Evolutionary conservation across 495 filamentous ascomycete species (phyloP).

Genomic region (Aspergillus conjunctus): DNA sequence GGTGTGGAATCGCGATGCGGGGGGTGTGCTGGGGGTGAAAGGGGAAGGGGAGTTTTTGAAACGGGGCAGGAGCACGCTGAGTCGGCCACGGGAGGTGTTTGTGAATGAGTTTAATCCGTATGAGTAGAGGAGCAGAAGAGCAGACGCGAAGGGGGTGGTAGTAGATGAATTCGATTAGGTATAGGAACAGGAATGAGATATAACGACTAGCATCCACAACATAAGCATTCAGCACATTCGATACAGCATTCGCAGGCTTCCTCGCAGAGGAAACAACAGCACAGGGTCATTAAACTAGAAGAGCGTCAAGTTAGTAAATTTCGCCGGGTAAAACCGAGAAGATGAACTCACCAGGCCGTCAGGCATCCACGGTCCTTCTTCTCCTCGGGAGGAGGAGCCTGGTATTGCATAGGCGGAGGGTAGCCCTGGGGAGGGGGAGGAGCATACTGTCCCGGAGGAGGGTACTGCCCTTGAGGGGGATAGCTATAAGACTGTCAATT

Average conservation of each 20-base stretch:
- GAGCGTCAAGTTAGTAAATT: neutral
- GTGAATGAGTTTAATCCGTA: constrained; percentile 23
- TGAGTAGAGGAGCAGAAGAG: neutral
- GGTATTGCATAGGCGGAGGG: constrained; percentile 30
- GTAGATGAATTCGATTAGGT: neutral
- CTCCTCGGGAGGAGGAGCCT: constrained; percentile 25
- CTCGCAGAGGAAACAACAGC: constrained; percentile 33
- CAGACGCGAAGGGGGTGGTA: neutral
- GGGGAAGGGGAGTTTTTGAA: constrained; percentile 57
- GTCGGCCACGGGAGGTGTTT: constrained; percentile 19
- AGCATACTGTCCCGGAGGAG: neutral
- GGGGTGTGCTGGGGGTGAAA: constrained; percentile 49
- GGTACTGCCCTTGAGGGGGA: constrained; percentile 2
- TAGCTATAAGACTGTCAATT: constrained; percentile 11
- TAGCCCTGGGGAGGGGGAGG: constrained; percentile 22
- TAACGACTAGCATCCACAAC: constrained; percentile 25
- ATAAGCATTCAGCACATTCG: constrained; percentile 23
- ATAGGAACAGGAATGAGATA: neutral
- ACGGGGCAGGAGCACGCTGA: constrained; percentile 18
- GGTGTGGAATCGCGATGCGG: constrained; percentile 57
- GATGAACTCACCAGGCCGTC: constrained; percentile 22
- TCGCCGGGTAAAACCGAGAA: too few relatives aligned
- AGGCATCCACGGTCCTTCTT: constrained; percentile 30
- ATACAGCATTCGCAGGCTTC: constrained; percentile 31
- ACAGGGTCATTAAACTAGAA: constrained; percentile 28